Evolutionary conservation across 2,329 filamentous ascomycete genomes (phyloP).

Genomic region (Tolypocladium capitatum): DNA sequence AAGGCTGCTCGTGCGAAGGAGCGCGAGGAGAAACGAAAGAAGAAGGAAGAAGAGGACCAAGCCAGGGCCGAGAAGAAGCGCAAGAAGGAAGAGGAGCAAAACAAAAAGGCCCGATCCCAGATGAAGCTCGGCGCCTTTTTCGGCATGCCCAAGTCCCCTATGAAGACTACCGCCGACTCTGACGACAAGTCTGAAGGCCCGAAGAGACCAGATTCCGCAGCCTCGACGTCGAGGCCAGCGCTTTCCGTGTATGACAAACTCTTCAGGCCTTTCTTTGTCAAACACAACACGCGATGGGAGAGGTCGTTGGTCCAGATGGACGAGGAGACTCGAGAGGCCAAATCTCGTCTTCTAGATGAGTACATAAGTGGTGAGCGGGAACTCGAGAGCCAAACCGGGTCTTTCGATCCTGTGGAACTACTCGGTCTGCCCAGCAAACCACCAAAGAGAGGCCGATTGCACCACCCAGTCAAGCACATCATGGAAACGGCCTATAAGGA

Average conservation of each 20-base stretch:
- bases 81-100: constrained; percentile 36
- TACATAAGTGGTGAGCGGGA: constrained; percentile 31
- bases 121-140: constrained; percentile 35
- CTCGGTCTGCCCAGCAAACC: constrained; percentile 31
- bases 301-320: constrained; percentile 44
- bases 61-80: constrained; percentile 30
- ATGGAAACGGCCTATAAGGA: constrained; percentile 41
- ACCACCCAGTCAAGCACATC: constrained; percentile 45
- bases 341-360: constrained; percentile 38
- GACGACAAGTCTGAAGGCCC: constrained; percentile 15
- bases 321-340: constrained; percentile 36
- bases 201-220: constrained; percentile 12
- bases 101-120: constrained; percentile 36
- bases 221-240: constrained; percentile 5
- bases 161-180: constrained; percentile 24
- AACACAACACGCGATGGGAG: constrained; percentile 60
- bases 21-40: constrained; percentile 25
- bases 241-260: constrained; percentile 48
- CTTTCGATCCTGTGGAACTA: constrained; percentile 31
- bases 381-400: constrained; percentile 15
- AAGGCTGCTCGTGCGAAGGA: constrained; percentile 23
- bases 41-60: constrained; percentile 28
- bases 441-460: constrained; percentile 30
- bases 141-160: constrained; percentile 23
- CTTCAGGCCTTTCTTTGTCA: constrained; percentile 74